phyloP scores from a whole-genome alignment of 2,329 filamentous ascomycete species.

The Epichloe amarillans region DNA sequence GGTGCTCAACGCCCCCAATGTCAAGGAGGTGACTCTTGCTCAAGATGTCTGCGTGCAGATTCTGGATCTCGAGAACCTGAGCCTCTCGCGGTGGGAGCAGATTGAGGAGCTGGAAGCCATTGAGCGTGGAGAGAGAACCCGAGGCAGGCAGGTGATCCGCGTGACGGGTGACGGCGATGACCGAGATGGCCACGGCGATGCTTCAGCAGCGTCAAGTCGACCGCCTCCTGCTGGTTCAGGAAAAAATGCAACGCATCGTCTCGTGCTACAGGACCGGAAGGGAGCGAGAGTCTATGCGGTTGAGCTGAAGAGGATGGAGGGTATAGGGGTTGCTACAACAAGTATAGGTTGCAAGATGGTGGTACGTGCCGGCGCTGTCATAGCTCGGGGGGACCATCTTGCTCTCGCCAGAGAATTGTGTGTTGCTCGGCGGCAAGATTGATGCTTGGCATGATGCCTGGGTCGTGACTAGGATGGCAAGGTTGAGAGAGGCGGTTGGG shows the following conservation, averaged over 20 bases:
- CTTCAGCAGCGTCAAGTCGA: not conserved
- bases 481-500: conserved; percentile 47
- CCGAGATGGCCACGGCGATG: not conserved
- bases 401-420: conserved; percentile 53
- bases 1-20: conserved; percentile 35
- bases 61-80: conserved; percentile 73
- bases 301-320: conserved; percentile 54
- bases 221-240: not conserved
- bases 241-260: conserved; percentile 54
- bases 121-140: conserved; percentile 58
- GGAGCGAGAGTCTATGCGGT: conserved; percentile 59
- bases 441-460: conserved; percentile 69
- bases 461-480: conserved; percentile 56
- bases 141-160: conserved; percentile 71
- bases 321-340: conserved; percentile 49
- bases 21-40: conserved; percentile 42
- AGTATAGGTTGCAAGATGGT: conserved; percentile 73
- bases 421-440: conserved; percentile 78
- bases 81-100: conserved; percentile 71
- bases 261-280: conserved; percentile 68
- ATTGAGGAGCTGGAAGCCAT: conserved; percentile 67
- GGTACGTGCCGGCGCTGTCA: conserved; percentile 47
- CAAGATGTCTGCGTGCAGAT: conserved; percentile 66
- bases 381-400: conserved; percentile 69
- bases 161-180: conserved; percentile 29